Conservation (phyloP, 1,139 yeast species). For the Suhomyces choctaworum region DNA sequence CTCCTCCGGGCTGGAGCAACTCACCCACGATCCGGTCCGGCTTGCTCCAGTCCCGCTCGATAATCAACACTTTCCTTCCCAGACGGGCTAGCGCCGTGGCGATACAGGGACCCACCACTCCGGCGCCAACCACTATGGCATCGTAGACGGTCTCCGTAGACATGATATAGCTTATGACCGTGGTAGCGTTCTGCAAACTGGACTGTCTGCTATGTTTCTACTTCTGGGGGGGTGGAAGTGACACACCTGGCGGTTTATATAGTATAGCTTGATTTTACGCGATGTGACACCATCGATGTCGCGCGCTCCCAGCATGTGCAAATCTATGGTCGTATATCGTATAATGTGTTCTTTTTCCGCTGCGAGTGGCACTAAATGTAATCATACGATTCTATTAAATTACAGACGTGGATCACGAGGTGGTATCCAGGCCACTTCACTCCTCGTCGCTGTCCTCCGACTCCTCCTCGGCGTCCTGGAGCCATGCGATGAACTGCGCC, state of each 20-base stretch:
- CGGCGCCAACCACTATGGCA: constrained; percentile 84
- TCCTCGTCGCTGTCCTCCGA: constrained; percentile 39
- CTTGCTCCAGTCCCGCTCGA: constrained; percentile 86
- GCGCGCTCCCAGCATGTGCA: no score
- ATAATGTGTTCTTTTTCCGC: no score
- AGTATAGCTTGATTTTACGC: no score
- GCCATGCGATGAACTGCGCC: constrained; percentile 81
- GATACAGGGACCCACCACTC: constrained; percentile 91
- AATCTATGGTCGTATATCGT: constrained; percentile 13
- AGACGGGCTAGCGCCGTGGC: constrained; percentile 90
- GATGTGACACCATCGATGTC: constrained; percentile 3
- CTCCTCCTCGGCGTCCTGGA: constrained; percentile 85
- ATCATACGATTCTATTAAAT: constrained; percentile 13
- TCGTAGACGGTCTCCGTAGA: constrained; percentile 38
- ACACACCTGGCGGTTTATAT: no score
- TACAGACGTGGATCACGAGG: constrained; percentile 2
- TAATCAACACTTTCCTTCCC: constrained; percentile 72
- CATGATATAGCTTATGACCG: constrained; percentile 1
- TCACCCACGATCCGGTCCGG: constrained; percentile 98
- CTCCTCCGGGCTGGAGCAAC: constrained; percentile 92
- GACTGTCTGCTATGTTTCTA: no score
- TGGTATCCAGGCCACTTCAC: constrained; percentile 1
- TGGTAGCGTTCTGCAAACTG: no score
- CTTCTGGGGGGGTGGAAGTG: no score
- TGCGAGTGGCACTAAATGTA: constrained; percentile 1